phyloP scores from a whole-genome alignment of 139 green algal genomes.

The Zygnema cylindricum region DNA sequence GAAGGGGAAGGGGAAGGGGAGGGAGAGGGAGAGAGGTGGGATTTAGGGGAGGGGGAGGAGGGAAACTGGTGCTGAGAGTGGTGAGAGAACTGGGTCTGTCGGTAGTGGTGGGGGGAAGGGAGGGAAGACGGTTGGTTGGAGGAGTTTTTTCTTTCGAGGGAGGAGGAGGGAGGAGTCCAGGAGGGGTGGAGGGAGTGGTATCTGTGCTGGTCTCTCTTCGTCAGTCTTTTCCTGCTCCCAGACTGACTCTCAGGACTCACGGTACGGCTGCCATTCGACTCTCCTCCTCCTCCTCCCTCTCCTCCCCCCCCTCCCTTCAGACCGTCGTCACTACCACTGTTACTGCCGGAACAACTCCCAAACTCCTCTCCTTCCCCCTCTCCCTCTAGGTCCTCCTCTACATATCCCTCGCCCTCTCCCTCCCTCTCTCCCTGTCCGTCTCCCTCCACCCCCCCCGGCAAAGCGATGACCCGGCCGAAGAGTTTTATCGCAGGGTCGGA shows the following conservation, averaged over 20 bases:
- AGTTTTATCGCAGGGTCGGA: constrained; percentile 2
- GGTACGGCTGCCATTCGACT: constrained; percentile 5
- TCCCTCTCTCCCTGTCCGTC: background rate
- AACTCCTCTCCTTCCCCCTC: background rate
- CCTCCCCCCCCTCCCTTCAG: background rate
- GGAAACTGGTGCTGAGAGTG: too few relatives aligned
- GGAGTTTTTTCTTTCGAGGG: too few relatives aligned
- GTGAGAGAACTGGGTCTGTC: too few relatives aligned
- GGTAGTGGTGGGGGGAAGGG: too few relatives aligned
- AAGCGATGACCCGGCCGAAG: background rate
- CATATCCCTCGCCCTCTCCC: background rate
- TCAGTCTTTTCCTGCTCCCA: background rate
- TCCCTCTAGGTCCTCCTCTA: background rate
- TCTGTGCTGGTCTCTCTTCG: background rate
- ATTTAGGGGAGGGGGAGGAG: too few relatives aligned
- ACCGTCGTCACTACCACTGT: constrained; percentile 13
- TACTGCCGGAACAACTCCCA: constrained; percentile 40
- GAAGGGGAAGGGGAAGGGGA: too few relatives aligned
- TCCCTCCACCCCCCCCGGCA: background rate
- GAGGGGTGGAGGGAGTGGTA: too few relatives aligned
- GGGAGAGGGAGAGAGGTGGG: too few relatives aligned
- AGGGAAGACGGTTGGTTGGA: too few relatives aligned
- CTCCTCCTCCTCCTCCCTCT: constrained; percentile 12
- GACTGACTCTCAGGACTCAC: background rate
- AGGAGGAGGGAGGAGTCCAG: too few relatives aligned